Conservation (phyloP, 805 yeast genomes). For the Torulaspora franciscae region DNA sequence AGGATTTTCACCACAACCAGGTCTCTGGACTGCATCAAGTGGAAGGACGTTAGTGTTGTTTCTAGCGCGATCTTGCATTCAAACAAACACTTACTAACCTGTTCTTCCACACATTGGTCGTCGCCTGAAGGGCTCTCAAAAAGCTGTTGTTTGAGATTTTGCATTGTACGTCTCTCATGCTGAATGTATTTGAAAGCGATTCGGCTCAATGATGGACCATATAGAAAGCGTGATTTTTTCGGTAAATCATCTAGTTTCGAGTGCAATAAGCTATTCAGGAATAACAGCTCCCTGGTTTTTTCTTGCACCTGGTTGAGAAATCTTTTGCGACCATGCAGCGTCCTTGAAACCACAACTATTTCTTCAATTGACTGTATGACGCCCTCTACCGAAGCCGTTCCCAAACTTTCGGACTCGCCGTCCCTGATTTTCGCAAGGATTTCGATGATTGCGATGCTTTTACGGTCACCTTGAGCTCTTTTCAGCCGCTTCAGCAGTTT, state of each 20-base stretch:
- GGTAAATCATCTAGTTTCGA: slow-evolving; percentile 1
- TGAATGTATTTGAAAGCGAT: slow-evolving; percentile 4
- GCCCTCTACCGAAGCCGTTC: background rate
- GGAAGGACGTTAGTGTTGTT: slow-evolving; percentile 3
- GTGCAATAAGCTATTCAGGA: background rate
- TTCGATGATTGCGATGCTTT: slow-evolving; percentile 5
- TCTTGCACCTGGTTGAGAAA: background rate
- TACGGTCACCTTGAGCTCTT: slow-evolving; percentile 8
- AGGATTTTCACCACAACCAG: background rate
- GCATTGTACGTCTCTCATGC: background rate
- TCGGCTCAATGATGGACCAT: slow-evolving; percentile 4
- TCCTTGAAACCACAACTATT: slow-evolving; percentile 1
- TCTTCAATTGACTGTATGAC: slow-evolving; percentile 8
- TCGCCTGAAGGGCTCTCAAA: background rate
- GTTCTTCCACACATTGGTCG: background rate
- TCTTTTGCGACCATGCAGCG: background rate
- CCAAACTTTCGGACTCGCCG: background rate
- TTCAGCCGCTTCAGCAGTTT: slow-evolving; percentile 7
- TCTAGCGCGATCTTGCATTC: slow-evolving; percentile 3
- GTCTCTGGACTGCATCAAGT: slow-evolving; percentile 1
- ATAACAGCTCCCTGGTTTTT: background rate
- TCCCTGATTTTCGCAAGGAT: background rate
- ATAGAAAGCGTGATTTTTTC: slow-evolving; percentile 1
- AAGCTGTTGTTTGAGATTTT: background rate
- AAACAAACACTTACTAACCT: background rate